Evolutionary conservation across 495 filamentous ascomycete genomes (phyloP).

Genomic region (Amphirosellinia nigrospora): DNA sequence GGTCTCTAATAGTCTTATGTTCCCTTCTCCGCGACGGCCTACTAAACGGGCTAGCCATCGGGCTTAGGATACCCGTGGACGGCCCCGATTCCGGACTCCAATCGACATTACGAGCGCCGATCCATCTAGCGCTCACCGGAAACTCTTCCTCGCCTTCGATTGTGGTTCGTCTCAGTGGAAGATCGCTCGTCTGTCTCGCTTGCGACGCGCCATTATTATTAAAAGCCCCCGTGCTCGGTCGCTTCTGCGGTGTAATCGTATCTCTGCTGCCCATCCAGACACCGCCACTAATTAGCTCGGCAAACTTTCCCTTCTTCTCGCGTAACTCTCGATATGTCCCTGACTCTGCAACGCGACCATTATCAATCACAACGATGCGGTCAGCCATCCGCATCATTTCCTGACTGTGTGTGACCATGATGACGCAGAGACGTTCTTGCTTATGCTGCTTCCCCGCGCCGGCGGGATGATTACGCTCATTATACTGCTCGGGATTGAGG

Average conservation of each 20-base stretch:
- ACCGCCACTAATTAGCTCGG: constrained; percentile 44
- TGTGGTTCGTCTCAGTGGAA: constrained; percentile 29
- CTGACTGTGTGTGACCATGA: constrained; percentile 78
- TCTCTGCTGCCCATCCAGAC: constrained; percentile 34
- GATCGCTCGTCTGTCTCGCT: constrained; percentile 9
- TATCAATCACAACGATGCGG: constrained; percentile 71
- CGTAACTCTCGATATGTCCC: constrained; percentile 65
- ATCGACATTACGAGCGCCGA: constrained; percentile 28
- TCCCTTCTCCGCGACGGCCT: constrained; percentile 32
- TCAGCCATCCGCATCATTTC: constrained; percentile 86
- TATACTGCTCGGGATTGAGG: constrained; percentile 35
- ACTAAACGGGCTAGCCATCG: constrained; percentile 34
- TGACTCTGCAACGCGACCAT: constrained; percentile 69
- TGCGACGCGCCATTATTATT: not conserved
- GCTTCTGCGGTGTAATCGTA: not conserved
- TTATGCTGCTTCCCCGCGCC: not conserved
- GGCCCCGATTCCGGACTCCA: constrained; percentile 33
- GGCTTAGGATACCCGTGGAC: constrained; percentile 35
- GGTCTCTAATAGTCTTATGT: constrained; percentile 24
- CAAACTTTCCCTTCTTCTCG: constrained; percentile 41
- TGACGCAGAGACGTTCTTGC: constrained; percentile 53
- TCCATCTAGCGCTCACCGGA: constrained; percentile 31
- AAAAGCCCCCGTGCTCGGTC: not conserved
- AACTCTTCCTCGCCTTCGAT: constrained; percentile 23
- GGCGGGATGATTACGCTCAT: not conserved